phyloP scores from a whole-genome alignment of 2,329 filamentous ascomycete genomes.

The Phyllosticta citriasiana region DNA sequence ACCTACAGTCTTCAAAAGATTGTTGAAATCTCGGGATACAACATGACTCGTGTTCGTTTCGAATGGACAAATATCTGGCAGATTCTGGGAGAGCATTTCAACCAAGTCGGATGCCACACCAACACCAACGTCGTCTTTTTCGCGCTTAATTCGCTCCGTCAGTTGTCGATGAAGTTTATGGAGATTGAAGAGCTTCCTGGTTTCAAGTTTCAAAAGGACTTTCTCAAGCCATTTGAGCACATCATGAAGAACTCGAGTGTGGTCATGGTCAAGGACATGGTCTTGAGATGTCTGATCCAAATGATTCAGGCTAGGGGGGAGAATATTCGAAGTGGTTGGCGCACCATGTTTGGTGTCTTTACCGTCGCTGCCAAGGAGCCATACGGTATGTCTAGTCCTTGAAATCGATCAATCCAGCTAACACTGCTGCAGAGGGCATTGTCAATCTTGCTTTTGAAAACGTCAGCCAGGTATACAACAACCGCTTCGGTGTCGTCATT shows the following conservation, averaged over 20 bases:
- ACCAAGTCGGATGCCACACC: conserved; percentile 89
- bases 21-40: conserved; percentile 98
- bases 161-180: conserved; percentile 97
- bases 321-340: conserved; percentile 96
- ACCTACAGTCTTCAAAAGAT: conserved; percentile 97
- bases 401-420: conserved; percentile 13
- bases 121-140: conserved; percentile 98
- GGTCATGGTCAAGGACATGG: conserved; percentile 93
- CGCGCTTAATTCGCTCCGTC: conserved; percentile 85
- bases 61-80: conserved; percentile 99
- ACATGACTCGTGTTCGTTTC: conserved; percentile 96
- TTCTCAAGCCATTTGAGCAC: conserved; percentile 95
- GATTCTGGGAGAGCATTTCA: conserved; percentile 96
- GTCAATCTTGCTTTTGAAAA: conserved; percentile 97
- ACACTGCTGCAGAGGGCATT: conserved; percentile 59
- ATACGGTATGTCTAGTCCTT: conserved; percentile 45
- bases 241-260: conserved; percentile 90
- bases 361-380: conserved; percentile 89
- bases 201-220: conserved; percentile 99
- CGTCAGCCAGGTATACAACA: conserved; percentile 90
- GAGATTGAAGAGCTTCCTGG: conserved; percentile 95
- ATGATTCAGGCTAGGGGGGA: conserved; percentile 97
- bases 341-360: conserved; percentile 99
- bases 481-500: conserved; percentile 89
- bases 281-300: conserved; percentile 88